Conservation (phyloP, 83 land plant species). For the Picea abies region DNA sequence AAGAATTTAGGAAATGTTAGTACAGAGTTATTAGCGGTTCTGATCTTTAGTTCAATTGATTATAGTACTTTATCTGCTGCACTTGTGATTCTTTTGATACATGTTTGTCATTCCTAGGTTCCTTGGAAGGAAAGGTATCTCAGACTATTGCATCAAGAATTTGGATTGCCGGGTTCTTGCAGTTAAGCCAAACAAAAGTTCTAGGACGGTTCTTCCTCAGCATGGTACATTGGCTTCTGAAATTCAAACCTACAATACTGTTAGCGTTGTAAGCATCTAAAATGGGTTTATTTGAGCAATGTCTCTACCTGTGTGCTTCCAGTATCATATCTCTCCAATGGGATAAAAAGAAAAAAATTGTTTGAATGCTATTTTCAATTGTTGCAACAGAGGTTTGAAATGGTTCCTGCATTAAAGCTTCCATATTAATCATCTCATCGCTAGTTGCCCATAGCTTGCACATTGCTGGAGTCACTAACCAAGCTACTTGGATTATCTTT, state of each 20-base stretch:
- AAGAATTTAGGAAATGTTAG: not conserved
- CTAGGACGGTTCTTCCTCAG: not conserved
- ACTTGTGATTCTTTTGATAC: too few species aligned
- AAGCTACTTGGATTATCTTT: not conserved
- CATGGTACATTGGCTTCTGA: constrained; percentile 3
- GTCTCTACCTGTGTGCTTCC: not conserved
- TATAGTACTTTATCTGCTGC: not conserved
- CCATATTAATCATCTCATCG: not conserved
- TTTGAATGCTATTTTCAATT: not conserved
- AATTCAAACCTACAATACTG: constrained; percentile 8
- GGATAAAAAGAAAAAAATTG: not conserved
- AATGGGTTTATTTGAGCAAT: not conserved
- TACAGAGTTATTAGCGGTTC: not conserved
- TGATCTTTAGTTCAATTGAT: not conserved
- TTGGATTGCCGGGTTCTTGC: constrained; percentile 12
- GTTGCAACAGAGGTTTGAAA: not conserved
- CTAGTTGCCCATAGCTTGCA: not conserved
- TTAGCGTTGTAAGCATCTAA: not conserved
- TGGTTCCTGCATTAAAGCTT: not conserved
- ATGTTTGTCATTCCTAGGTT: constrained; percentile 3
- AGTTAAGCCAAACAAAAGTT: not conserved
- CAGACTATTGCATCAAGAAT: constrained; percentile 13
- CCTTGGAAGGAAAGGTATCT: constrained; percentile 5
- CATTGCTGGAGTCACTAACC: constrained; percentile 1
- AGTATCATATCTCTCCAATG: not conserved